Evolutionary conservation across 2,329 filamentous ascomycete species (phyloP), one percentile per base, ranked within the genome.

Genomic region (Cladophialophora yegresii): DNA sequence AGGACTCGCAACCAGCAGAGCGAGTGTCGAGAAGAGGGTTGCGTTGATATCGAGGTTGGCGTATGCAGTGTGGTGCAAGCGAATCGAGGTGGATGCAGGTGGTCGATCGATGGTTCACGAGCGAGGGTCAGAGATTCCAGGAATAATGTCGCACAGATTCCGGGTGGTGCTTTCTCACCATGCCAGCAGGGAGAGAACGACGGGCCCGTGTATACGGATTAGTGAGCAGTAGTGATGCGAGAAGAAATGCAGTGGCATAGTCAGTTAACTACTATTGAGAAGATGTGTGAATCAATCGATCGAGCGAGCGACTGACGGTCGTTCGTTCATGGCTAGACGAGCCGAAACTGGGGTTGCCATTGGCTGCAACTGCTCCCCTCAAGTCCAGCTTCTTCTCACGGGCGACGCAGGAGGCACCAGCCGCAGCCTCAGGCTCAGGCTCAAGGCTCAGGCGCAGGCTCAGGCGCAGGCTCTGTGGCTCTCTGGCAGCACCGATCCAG

Each of bases 121-220:
- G 47, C 57, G 62, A 64, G 57, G 47, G 47, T 67, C 61, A 64
- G 54, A 64, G 62, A 58, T 61, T 58, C 62, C 54, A 63, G 56
- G 51, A 54, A 61, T 63, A 49, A 59, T 62, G 61, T 65, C 58
- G 63, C 63, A 64, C 63, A 68, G 57, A 68, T 59, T 68, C 66
- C 57, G 57, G 12, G 57, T 59, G 45, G 65, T 68, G 61, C 66
- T 66, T 54, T 54, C 64, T 61, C 51, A 61, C 58, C 64, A 58
- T 66, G 66, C 64, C 66, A 64, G 66, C 66, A 66, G 64, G 64
- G 60, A 64, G 43, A 58, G 61, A 64, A 58, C 57, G 45, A 16
- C 30, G 59, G 51, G 36, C 62, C 49, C 43, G 54, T 65, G 61
- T 63, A 57, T 43, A 53, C 57, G 45, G 13, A 59, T 53, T 59